Base-by-base conservation (phyloP, 2,329 filamentous ascomycete genomes). In the Fusarium irregulare region DNA sequence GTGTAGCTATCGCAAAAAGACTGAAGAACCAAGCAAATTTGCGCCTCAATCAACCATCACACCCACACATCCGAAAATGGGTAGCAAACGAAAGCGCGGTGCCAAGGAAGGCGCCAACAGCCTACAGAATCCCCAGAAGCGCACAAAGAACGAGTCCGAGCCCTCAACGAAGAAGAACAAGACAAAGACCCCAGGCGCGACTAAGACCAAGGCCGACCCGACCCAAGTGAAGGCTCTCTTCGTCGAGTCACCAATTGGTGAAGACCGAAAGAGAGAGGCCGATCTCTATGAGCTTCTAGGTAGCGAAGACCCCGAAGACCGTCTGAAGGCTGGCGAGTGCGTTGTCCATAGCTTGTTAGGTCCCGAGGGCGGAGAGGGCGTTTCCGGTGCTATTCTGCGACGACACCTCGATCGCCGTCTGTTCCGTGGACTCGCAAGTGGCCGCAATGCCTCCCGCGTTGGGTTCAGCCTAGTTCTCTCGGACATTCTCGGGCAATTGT, bases 381-480 rank as follows among this genome's bases (percentile, higher is more conserved):
- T 85, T 6, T 68, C 83, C 4, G 87, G 90, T 76, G 73, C 81
- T 2, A 85, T 87, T 4, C 80, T 91, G 16, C 78, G 84, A 71
- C 82, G 87, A 62, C 89, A 91, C 72, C 80, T 91, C 30, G 87
- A 89, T 68, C 87, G 88, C 76, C 87, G 92, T 27, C 84, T 99
- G 40, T 93, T 98, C 78, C 89, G 93, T 57, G 96, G 96, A 42
- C 88, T 98, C 20, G 94, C 94, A 66, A 98, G 94, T 78, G 91
- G 93, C 57, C 90, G 93, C 60, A 97, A 97, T 82, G 93, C 93
- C 14, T 93, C 95, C 20, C 88, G 96, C 27, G 83, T 96, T 53
- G 96, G 96, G 6, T 98, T 97, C 78, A 97, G 93, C 56, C 86
- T 98, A 58, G 95, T 95, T 0, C 83, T 98, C 71, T 92, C 94